Conservation (phyloP, 768 basidiomycete genomes). For the Cystofilobasidium capitatum region DNA sequence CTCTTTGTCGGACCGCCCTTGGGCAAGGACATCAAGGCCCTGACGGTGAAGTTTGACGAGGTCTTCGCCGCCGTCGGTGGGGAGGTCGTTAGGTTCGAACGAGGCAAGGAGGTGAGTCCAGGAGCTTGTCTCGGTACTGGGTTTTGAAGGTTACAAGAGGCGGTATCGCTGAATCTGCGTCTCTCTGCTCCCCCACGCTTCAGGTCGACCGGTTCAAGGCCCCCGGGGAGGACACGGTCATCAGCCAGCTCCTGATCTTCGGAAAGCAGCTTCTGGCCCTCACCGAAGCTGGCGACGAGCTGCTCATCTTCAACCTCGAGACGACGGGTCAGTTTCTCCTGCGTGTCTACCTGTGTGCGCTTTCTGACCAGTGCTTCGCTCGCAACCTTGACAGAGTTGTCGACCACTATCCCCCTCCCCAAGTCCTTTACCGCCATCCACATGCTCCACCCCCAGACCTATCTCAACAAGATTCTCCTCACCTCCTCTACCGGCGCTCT, state of each 20-base stretch:
- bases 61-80: background rate
- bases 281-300: constrained; percentile 62
- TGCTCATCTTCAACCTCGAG: constrained; percentile 67
- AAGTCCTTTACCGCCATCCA: constrained; percentile 71
- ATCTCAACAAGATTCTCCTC: constrained; percentile 88
- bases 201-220: constrained; percentile 24
- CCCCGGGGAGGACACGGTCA: constrained; percentile 22
- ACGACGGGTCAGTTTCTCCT: constrained; percentile 46
- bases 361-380: background rate
- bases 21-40: background rate
- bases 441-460: constrained; percentile 86
- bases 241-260: constrained; percentile 66
- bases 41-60: background rate
- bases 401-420: constrained; percentile 67
- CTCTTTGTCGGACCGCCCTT: constrained; percentile 63
- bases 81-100: constrained; percentile 8
- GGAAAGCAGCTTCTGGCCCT: constrained; percentile 71
- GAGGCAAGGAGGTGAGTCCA: constrained; percentile 9
- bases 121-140: background rate
- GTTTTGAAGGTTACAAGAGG: background rate
- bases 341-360: background rate
- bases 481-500: constrained; percentile 68
- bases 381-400: constrained; percentile 46
- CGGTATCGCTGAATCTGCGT: background rate
- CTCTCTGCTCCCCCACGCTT: background rate